Base-by-base conservation (phyloP, 345 rosid genomes). In the Sonneratia alba region DNA sequence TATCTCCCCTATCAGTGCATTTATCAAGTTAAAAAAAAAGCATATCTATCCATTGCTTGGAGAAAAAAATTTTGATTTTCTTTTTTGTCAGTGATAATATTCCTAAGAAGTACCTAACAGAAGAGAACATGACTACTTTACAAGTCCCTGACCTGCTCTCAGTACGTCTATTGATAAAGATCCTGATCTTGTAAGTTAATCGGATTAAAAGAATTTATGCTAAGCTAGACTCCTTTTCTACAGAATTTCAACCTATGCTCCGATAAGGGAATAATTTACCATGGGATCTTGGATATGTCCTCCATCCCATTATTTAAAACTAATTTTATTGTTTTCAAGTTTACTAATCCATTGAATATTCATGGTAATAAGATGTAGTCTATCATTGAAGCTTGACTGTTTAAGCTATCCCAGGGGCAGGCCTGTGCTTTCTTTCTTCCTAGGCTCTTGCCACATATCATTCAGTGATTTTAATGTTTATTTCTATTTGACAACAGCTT, bases 1-100 rank as follows among this genome's bases (percentile, higher is more conserved):
- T 93, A 82, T 24, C 45, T n/a, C 21, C 42, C 70, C 68, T 65
- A 15, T 67, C 27, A 24, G 59, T 36, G 37, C 53, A n/a, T 74
- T 65, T 15, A 32, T 68, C 37, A 73, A 38, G 59, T 49, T 2
- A 49, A 8, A 47, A 47, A 47, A 34, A 7, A 2, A 7, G 0
- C 51, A 6, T 13, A 21, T 53, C 22, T 34, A 62, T 62, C 66
- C 27, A 32, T 62, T 62, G 3, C 38, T 62, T 22, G 22, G 13
- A 59, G 36, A 9, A 53, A 18, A 53, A 53, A 18, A 19, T 1
- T 18, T 53, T n/a, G 45, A 57, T 57, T 57, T 21, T 1, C 32
- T 11, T 62, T 21, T 12, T 2, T 47, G 51, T 13, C 27, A 34
- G 12, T 32, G 66, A 4, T 62, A n/a, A n/a, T 62, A n/a, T 62